phyloP scores from a whole-genome alignment of 371 early-diverging fungal genomes.

The Mucor piriformis region DNA sequence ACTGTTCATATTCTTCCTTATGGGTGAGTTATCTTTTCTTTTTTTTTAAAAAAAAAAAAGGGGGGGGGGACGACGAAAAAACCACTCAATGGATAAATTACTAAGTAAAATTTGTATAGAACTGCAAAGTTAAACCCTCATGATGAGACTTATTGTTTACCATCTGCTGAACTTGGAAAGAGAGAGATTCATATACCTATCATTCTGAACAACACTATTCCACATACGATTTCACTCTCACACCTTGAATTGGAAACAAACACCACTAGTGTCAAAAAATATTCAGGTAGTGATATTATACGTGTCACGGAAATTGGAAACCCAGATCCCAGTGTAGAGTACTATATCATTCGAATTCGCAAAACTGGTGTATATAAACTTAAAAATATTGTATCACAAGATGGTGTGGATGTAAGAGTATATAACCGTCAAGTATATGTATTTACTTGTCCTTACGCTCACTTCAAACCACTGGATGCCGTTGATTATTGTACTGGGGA shows the following conservation, averaged over 20 bases:
- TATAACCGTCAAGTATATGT: conserved; percentile 38
- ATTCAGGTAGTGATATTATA: conserved; percentile 34
- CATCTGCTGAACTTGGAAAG: conserved; percentile 31
- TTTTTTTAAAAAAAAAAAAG: too few relatives aligned
- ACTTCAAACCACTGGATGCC: conserved; percentile 20
- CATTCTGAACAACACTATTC: conserved; percentile 52
- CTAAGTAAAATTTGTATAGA: conserved; percentile 18
- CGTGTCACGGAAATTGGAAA: conserved; percentile 47
- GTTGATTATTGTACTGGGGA: conserved; percentile 44
- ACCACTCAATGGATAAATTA: background rate
- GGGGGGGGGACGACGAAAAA: too few relatives aligned
- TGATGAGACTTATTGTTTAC: conserved; percentile 47
- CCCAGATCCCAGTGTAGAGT: conserved; percentile 39
- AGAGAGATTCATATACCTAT: conserved; percentile 51
- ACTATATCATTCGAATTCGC: conserved; percentile 39
- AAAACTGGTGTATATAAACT: conserved; percentile 48
- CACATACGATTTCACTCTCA: conserved; percentile 38
- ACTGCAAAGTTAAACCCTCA: conserved; percentile 52
- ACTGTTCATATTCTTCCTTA: conserved; percentile 55
- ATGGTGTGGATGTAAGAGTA: conserved; percentile 41
- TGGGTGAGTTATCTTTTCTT: conserved; percentile 35
- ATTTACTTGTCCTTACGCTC: conserved; percentile 47
- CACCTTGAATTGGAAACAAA: conserved; percentile 48
- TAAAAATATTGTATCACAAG: conserved; percentile 39
- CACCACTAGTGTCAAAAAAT: conserved; percentile 7